phyloP scores from a whole-genome alignment of 768 basidiomycete genomes.

The Suillus subaureus region DNA sequence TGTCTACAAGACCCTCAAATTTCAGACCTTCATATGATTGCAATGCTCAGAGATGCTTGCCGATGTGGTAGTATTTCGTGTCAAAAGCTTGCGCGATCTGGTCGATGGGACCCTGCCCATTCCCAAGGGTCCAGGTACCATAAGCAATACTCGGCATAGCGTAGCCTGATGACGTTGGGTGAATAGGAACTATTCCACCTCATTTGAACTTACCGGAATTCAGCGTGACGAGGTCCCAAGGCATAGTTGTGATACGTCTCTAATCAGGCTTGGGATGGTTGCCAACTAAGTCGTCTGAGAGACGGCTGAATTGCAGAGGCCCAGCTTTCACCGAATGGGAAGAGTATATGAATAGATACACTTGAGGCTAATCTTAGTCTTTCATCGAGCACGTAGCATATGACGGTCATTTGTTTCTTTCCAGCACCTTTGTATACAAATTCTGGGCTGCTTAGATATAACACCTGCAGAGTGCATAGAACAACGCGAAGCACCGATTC shows the following conservation, averaged over 20 bases:
- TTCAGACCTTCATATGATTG: background rate
- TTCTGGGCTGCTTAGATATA: background rate
- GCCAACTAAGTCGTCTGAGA: background rate
- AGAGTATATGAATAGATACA: constrained; percentile 5
- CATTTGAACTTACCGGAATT: constrained; percentile 52
- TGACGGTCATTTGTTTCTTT: background rate
- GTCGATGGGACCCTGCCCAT: constrained; percentile 51
- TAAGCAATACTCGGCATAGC: constrained; percentile 54
- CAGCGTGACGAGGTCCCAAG: constrained; percentile 59
- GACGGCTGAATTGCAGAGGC: background rate
- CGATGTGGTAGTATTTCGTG: constrained; percentile 64
- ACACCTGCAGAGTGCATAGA: background rate
- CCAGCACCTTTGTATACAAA: background rate
- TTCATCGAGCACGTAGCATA: background rate
- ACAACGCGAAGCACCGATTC: background rate
- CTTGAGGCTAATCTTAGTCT: background rate
- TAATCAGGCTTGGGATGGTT: constrained; percentile 2
- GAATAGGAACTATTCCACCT: background rate
- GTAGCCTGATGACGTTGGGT: constrained; percentile 36
- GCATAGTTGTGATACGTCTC: constrained; percentile 39
- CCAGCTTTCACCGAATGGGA: background rate
- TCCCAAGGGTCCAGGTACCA: constrained; percentile 68
- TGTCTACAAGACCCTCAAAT: constrained; percentile 40
- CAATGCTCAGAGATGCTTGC: constrained; percentile 34
- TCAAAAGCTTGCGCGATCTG: constrained; percentile 65